Percentiles rank a stretch among this genome's conserved stretches.
phyloP scores from a whole-genome alignment of 768 basidiomycete species.

The Coprinellus aureogranulatus region DNA sequence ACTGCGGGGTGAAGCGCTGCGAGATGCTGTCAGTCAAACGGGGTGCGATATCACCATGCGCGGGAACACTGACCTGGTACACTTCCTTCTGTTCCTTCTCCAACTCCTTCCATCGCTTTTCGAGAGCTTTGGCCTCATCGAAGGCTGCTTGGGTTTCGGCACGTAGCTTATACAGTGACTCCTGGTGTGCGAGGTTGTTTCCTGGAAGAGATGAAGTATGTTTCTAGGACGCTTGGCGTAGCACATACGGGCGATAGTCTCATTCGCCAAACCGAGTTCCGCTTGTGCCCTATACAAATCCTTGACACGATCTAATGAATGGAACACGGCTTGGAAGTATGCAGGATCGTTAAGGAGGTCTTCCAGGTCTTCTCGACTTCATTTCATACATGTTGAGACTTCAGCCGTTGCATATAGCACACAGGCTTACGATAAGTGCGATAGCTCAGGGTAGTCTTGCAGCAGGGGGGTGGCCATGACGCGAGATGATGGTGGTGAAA shows the following conservation, averaged over 20 bases:
- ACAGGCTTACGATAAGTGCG: slow-evolving; percentile 62
- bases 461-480: slow-evolving; percentile 46
- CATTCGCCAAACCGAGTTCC: slow-evolving; percentile 80
- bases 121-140: slow-evolving; percentile 78
- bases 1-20: slow-evolving; percentile 82
- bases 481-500: slow-evolving; percentile 2
- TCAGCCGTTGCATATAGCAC: not conserved
- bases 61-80: slow-evolving; percentile 65
- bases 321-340: slow-evolving; percentile 87
- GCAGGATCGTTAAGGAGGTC: slow-evolving; percentile 76
- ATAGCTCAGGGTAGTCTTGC: slow-evolving; percentile 70
- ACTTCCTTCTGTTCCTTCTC: slow-evolving; percentile 87
- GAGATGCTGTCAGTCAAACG: not conserved
- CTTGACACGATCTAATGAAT: slow-evolving; percentile 73
- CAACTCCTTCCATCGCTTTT: slow-evolving; percentile 80
- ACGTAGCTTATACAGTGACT: slow-evolving; percentile 70
- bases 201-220: slow-evolving; percentile 38
- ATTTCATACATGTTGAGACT: not conserved
- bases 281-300: slow-evolving; percentile 72
- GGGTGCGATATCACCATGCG: not conserved
- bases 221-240: slow-evolving; percentile 8
- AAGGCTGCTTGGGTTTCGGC: slow-evolving; percentile 85
- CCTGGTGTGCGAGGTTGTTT: slow-evolving; percentile 73
- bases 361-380: slow-evolving; percentile 85
- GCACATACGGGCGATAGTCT: slow-evolving; percentile 76